Conservation (phyloP, 371 early-diverging fungal species). For the Furculomyces boomerangus region DNA sequence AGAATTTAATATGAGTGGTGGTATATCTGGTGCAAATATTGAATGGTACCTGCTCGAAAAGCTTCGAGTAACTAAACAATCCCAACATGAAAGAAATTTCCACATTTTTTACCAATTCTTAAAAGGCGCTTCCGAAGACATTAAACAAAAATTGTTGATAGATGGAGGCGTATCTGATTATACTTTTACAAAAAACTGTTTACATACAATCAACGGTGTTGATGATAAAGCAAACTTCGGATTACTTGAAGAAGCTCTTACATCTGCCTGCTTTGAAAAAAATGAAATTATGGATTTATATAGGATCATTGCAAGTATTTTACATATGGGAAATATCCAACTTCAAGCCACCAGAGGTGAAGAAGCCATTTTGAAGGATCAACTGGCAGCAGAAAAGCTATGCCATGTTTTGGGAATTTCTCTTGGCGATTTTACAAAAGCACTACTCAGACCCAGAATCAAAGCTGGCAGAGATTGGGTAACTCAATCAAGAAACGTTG, state of each 20-base stretch:
- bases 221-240: constrained; percentile 83
- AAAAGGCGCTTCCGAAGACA: constrained; percentile 52
- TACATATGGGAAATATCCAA: constrained; percentile 91
- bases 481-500: constrained; percentile 63
- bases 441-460: constrained; percentile 76
- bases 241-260: constrained; percentile 52
- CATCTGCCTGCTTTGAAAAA: constrained; percentile 57
- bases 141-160: constrained; percentile 51
- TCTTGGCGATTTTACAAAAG: constrained; percentile 66
- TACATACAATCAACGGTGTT: constrained; percentile 77
- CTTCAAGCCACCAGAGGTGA: constrained; percentile 46
- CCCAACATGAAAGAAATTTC: constrained; percentile 86
- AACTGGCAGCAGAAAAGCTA: constrained; percentile 62
- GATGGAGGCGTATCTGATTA: constrained; percentile 64
- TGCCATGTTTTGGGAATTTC: constrained; percentile 92
- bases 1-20: constrained; percentile 72
- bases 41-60: constrained; percentile 98
- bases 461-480: constrained; percentile 97
- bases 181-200: constrained; percentile 59
- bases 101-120: constrained; percentile 98
- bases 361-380: constrained; percentile 72
- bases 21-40: constrained; percentile 93
- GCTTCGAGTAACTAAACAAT: constrained; percentile 89
- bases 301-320: constrained; percentile 75
- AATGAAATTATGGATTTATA: constrained; percentile 71